Percentiles rank a stretch among this genome's conserved stretches.
These are phyloP conservation scores for Kwoniella sp. DNA, from an alignment of 768 basidiomycete genomes.

Conservation along the genomic window DNA sequence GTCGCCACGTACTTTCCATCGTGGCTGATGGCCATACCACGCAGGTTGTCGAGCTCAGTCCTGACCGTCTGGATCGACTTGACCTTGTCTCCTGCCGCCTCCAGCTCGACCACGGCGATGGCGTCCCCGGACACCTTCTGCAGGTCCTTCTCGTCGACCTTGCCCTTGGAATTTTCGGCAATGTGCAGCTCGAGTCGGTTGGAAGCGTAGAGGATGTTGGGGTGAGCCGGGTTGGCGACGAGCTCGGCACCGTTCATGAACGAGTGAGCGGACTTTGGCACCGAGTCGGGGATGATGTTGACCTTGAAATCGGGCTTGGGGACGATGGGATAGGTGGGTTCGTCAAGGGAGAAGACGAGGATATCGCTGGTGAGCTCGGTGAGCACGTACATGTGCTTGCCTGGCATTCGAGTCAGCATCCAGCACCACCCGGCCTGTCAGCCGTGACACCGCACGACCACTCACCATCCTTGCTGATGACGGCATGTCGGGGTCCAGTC, in stretches of 20 bases:
- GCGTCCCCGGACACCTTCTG: constrained; percentile 35
- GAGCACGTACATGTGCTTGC: constrained; percentile 46
- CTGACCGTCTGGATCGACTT: constrained; percentile 33
- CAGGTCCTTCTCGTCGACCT: constrained; percentile 4
- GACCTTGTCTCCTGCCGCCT: constrained; percentile 28
- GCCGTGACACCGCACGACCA: constrained; percentile 57
- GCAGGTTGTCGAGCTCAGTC: constrained; percentile 39
- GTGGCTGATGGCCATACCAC: constrained; percentile 41
- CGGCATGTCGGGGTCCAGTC: constrained; percentile 35
- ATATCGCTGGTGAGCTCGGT: constrained; percentile 41
- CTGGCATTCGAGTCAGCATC: constrained; percentile 55
- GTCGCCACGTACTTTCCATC: constrained; percentile 46
- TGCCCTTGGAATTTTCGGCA: constrained; percentile 25
- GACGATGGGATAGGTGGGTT: constrained; percentile 19
- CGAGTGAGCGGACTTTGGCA: constrained; percentile 26
- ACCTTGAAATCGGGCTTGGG: constrained; percentile 34
- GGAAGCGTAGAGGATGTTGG: constrained; percentile 41
- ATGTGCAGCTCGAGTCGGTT: constrained; percentile 44
- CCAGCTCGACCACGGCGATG: constrained; percentile 39
- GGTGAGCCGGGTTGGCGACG: constrained; percentile 27
- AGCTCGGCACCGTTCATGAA: constrained; percentile 44
- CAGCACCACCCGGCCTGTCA: constrained; percentile 57
- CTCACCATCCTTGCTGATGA: constrained; percentile 14
- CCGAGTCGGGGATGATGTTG: constrained; percentile 35
- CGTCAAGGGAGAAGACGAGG: constrained; percentile 33